Percentiles rank a stretch among this genome's conserved stretches.
Conservation (phyloP, 441 rosid species). For the Rhodomyrtus psidioides region DNA sequence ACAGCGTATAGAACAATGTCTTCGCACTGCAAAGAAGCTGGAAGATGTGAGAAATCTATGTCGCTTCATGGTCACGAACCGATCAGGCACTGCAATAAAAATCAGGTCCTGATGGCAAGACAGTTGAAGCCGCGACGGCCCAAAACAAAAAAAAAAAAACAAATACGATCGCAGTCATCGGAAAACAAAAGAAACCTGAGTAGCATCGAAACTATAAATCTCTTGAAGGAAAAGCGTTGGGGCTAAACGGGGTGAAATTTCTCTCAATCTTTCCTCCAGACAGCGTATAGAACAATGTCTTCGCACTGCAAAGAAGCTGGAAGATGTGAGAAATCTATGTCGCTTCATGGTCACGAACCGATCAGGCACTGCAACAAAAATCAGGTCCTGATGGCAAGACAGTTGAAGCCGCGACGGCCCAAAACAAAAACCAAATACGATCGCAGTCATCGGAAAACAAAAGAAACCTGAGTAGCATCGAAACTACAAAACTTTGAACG, state of each 20-base stretch:
- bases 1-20: background rate
- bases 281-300: background rate
- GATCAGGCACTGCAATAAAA: background rate
- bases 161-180: background rate
- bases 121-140: background rate
- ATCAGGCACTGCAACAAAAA: background rate
- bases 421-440: background rate
- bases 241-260: background rate
- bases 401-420: background rate
- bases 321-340: background rate
- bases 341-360: conserved; percentile 12
- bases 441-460: background rate
- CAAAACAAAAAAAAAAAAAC: background rate
- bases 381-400: conserved; percentile 9
- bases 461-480: background rate
- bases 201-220: background rate
- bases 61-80: conserved; percentile 12
- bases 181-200: background rate
- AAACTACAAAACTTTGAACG: background rate
- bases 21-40: background rate
- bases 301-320: background rate
- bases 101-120: conserved; percentile 7
- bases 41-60: background rate
- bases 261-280: background rate
- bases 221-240: background rate